phyloP scores from a whole-genome alignment of 108 stramenopile species.

The Tribonema minus region DNA sequence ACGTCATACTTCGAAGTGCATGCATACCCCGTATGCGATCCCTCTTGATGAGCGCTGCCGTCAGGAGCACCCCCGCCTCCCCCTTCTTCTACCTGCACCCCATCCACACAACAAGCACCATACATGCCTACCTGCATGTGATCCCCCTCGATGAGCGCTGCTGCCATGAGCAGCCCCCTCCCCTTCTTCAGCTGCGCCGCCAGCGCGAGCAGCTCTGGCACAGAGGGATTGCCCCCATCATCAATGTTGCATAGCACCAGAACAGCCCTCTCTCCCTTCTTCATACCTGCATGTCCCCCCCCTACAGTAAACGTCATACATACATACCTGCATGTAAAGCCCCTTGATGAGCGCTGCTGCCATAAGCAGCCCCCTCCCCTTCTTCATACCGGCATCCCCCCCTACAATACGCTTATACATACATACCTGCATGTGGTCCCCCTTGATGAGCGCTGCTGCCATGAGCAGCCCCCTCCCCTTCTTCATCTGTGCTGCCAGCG shows the following conservation, averaged over 20 bases:
- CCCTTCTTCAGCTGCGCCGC: conserved; percentile 70
- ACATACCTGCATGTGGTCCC: conserved; percentile 37
- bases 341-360: conserved; percentile 52
- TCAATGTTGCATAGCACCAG: conserved; percentile 66
- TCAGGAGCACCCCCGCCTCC: no score
- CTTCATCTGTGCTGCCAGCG: conserved; percentile 65
- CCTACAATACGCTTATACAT: no score
- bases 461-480: conserved; percentile 68
- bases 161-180: conserved; percentile 64
- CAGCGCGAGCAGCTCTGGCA: conserved; percentile 57
- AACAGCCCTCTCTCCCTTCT: no score
- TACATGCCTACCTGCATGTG: conserved; percentile 34
- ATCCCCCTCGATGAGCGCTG: conserved; percentile 49
- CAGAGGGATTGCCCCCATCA: conserved; percentile 46
- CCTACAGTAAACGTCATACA: no score
- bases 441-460: conserved; percentile 50
- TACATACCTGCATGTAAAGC: conserved; percentile 53
- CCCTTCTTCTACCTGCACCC: no score
- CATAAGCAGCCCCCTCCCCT: conserved; percentile 67
- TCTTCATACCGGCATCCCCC: conserved; percentile 70
- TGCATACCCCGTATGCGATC: no score
- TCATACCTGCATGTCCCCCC: no score
- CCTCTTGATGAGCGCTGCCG: no score
- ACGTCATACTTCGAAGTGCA: no score
- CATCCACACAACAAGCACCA: no score